phyloP scores from a whole-genome alignment of 2,329 filamentous ascomycete species.

The Parastagonospora avenae region DNA sequence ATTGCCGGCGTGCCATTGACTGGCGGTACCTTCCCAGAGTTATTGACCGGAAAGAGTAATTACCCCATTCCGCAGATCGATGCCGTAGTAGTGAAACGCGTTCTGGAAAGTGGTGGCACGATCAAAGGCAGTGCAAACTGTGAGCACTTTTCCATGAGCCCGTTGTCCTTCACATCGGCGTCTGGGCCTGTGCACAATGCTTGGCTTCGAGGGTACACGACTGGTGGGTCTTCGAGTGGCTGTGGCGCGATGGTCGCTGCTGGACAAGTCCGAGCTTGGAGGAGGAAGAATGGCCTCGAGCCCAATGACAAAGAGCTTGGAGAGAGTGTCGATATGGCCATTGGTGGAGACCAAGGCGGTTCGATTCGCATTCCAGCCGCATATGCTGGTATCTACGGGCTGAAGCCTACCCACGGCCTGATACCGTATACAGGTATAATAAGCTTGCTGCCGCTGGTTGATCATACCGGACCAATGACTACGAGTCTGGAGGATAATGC shows the following conservation, averaged over 20 bases:
- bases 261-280: slow-evolving; percentile 30
- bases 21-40: slow-evolving; percentile 48
- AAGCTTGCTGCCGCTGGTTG: slow-evolving; percentile 50
- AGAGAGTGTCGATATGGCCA: slow-evolving; percentile 44
- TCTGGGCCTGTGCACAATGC: slow-evolving; percentile 53
- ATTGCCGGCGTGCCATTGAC: slow-evolving; percentile 53
- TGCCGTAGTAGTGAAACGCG: slow-evolving; percentile 52
- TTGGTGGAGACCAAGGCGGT: slow-evolving; percentile 46
- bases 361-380: slow-evolving; percentile 40
- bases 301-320: slow-evolving; percentile 24
- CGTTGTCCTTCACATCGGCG: slow-evolving; percentile 51
- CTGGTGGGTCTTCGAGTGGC: slow-evolving; percentile 44
- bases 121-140: slow-evolving; percentile 55
- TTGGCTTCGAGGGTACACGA: slow-evolving; percentile 41
- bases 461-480: slow-evolving; percentile 54
- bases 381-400: slow-evolving; percentile 37
- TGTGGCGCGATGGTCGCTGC: slow-evolving; percentile 41
- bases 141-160: slow-evolving; percentile 54
- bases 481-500: slow-evolving; percentile 49
- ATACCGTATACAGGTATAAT: slow-evolving; percentile 54
- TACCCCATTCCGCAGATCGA: slow-evolving; percentile 49
- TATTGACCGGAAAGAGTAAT: slow-evolving; percentile 45
- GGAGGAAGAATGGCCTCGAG: slow-evolving; percentile 21
- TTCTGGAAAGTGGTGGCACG: slow-evolving; percentile 50
- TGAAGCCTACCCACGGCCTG: slow-evolving; percentile 55